Base-by-base conservation (phyloP, 2,329 filamentous ascomycete genomes). In the Fusarium napiforme region DNA sequence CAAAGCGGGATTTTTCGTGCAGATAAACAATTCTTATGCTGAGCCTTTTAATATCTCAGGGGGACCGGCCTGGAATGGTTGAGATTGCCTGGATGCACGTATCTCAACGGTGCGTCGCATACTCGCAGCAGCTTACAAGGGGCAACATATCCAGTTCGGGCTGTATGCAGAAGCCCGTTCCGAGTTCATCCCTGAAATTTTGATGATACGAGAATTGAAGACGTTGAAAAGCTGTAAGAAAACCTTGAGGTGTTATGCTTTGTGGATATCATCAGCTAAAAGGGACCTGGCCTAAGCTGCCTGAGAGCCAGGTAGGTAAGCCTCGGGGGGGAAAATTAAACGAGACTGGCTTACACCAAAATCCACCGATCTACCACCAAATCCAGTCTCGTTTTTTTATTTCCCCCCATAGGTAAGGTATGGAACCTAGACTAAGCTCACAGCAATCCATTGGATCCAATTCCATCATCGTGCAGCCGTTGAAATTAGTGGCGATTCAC, bases 401-500 rank as follows among this genome's bases (percentile, higher is more conserved):
- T n/a, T n/a, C n/a, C n/a, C n/a, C n/a, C n/a, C n/a, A n/a, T 12
- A 39, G 28, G 28, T 7, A 28, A 28, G 12, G 34, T 37, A 50
- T 37, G 36, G 34, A 37, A 37, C 19, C 9, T 47, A 47, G 28
- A 28, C 28, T 28, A 28, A 28, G 43, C 43, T 55, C n/a, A 43
- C 47, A 57, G 34, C 23, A 61, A 37, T 37, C 36, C 36, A 34
- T 30, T 11, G 9, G 8, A 71, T 68, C 71, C 28, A 59, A 72
- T 68, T 74, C 71, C 71, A 73, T 73, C 71, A 74, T 73, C 18
- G 59, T 73, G 71, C 71, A 73, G 71, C 71, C 71, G 71, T 74
- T 74, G 67, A 74, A 72, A 74, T 74, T 74, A 74, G 71, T 74
- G 71, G 71, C 71, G 64, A 65, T 69, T 52, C 18, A 50, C 57